Conservation (phyloP, 2,329 filamentous ascomycete genomes). For the Passalora sequoiae region DNA sequence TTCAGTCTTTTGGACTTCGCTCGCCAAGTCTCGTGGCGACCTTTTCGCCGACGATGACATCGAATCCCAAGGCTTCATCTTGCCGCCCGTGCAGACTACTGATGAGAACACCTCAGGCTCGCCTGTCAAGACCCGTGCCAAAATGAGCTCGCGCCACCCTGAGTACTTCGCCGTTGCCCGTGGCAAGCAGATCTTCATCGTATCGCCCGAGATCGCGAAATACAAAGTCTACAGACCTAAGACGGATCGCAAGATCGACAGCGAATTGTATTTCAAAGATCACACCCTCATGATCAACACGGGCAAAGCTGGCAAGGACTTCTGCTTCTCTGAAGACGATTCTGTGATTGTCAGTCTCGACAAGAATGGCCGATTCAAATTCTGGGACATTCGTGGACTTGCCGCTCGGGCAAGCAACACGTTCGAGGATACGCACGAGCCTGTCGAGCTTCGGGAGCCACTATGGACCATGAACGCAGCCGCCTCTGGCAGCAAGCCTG, state of each 20-base stretch:
- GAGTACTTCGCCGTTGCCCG: constrained; percentile 94
- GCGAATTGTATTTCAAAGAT: constrained; percentile 79
- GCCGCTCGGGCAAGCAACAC: constrained; percentile 48
- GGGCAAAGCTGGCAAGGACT: constrained; percentile 97
- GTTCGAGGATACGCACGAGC: constrained; percentile 39
- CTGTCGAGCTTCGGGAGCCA: constrained; percentile 67
- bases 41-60: constrained; percentile 71
- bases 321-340: constrained; percentile 95
- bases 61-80: constrained; percentile 79
- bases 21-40: constrained; percentile 72
- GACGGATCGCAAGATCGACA: constrained; percentile 63
- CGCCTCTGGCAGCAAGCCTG: constrained; percentile 29
- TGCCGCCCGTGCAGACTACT: constrained; percentile 77
- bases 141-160: constrained; percentile 80
- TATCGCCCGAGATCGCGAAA: constrained; percentile 53
- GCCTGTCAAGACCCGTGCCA: constrained; percentile 90
- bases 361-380: constrained; percentile 92
- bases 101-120: constrained; percentile 89
- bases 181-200: constrained; percentile 91
- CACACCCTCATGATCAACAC: constrained; percentile 91
- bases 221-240: constrained; percentile 47
- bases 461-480: constrained; percentile 75
- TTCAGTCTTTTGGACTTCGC: constrained; percentile 89
- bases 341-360: constrained; percentile 90
- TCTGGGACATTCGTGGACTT: constrained; percentile 91